Base-by-base conservation (phyloP, 768 basidiomycete species). In the Russula foetens region DNA sequence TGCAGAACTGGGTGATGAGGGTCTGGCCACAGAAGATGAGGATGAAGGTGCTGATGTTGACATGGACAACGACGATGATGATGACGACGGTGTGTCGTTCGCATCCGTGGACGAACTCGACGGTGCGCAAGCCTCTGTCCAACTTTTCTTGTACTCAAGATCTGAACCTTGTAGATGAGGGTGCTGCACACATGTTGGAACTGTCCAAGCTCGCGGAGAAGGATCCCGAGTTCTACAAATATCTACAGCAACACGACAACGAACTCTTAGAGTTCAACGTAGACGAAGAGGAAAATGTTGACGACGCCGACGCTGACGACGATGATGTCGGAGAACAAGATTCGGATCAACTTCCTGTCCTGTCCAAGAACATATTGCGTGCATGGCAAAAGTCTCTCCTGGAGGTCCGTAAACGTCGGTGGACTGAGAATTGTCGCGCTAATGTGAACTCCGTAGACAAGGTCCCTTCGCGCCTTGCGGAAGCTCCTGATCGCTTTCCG, bases 181-280 rank as follows among this genome's bases (percentile, higher is more conserved):
- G 87, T 24, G 76, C 77, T 54, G 73, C 77, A 5, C 96, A 98
- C 76, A 75, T 92, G 61, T 72, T 84, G 47, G 90, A 96, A 57
- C 81, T 99, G 15, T 85, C 90, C 41, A 86, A 90, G 69, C 81
- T 99, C 38, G 91, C 91, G 1, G 89, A 96, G 73, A 93, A 92
- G 71, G 96, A 99, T 72, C 96, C 96, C n/a, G 96, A 97, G 69
- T 99, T 98, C 75, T 99, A 84, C 86, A 92, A 95, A 74, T 99
- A 95, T 71, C 79, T 99, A 2, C 88, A 95, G 75, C 92, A 98
- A 74, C 94, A 99, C 69, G 97, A 99, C 73, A 77, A 79, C 60
- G 94, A 93, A 57, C 76, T 98, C n/a, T 78, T 99, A 2, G 80
- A 91, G 4, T 98, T 98, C 69, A 67, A 77, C 55, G 73, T 68